phyloP scores from a whole-genome alignment of 805 yeast genomes.

The Spathaspora passalidarum region DNA sequence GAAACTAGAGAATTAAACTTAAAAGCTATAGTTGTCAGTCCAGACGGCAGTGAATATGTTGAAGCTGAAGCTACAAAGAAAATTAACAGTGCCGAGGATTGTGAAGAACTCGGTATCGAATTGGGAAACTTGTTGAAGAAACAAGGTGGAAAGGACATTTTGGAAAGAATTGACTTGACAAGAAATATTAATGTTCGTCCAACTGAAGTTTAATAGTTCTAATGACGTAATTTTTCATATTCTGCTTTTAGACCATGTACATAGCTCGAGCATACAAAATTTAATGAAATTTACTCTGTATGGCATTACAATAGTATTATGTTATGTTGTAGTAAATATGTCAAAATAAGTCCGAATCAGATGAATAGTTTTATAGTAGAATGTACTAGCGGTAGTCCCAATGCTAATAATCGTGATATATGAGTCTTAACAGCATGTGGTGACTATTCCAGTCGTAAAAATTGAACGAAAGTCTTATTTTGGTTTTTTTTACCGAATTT shows the following conservation, averaged over 20 bases:
- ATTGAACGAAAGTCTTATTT: too few species aligned
- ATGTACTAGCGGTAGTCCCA: too few species aligned
- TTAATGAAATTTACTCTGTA: too few species aligned
- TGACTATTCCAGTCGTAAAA: too few species aligned
- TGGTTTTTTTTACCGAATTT: too few species aligned
- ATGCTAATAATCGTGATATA: too few species aligned
- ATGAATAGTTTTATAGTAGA: too few species aligned
- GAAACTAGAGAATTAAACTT: conserved; percentile 45
- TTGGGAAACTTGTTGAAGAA: conserved; percentile 66
- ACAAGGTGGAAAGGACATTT: conserved; percentile 79
- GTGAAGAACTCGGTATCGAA: conserved; percentile 64
- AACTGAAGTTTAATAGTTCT: conserved; percentile 7
- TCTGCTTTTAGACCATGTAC: not conserved
- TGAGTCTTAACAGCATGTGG: too few species aligned
- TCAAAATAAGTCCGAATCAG: too few species aligned
- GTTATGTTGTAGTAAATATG: too few species aligned
- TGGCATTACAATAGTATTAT: too few species aligned
- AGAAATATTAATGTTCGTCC: conserved; percentile 52
- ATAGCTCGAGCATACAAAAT: not conserved
- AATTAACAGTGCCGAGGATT: conserved; percentile 52
- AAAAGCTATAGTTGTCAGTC: conserved; percentile 75
- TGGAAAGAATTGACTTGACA: conserved; percentile 70
- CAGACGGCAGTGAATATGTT: conserved; percentile 74
- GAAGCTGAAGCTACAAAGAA: conserved; percentile 46
- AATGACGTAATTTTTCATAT: not conserved